Conservation (phyloP, 1,284 basidiomycete species). For the Microbotryomycetes sp. region DNA sequence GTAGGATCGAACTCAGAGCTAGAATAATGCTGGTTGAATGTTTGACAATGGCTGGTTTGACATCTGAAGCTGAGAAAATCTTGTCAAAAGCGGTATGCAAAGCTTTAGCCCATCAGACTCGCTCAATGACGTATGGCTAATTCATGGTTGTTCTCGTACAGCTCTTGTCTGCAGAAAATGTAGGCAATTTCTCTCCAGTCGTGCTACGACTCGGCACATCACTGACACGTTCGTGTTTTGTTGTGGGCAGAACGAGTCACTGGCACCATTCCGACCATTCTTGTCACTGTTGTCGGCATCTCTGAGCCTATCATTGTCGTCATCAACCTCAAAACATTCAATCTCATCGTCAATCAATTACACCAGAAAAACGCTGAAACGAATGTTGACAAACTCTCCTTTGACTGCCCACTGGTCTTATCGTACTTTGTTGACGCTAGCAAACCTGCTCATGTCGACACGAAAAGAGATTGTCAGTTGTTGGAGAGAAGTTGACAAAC, state of each 20-base stretch:
- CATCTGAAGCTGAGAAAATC: slow-evolving; percentile 4
- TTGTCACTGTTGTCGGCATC: slow-evolving; percentile 15
- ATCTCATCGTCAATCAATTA: slow-evolving; percentile 9
- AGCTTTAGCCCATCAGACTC: too few relatives aligned
- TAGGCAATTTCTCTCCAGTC: neutral
- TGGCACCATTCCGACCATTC: neutral
- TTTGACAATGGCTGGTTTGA: neutral
- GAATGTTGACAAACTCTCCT: neutral
- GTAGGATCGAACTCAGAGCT: slow-evolving; percentile 15
- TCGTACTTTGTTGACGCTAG: slow-evolving; percentile 1
- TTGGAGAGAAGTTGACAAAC: slow-evolving; percentile 4
- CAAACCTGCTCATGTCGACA: neutral
- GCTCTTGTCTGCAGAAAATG: slow-evolving; percentile 5
- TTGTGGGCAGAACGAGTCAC: slow-evolving; percentile 15
- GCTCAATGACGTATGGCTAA: too few relatives aligned
- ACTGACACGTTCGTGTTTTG: neutral
- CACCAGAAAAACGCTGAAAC: slow-evolving; percentile 5
- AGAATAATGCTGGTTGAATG: slow-evolving; percentile 15
- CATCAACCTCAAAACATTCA: slow-evolving; percentile 6
- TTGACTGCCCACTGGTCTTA: neutral
- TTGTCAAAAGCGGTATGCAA: slow-evolving; percentile 11
- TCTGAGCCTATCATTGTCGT: slow-evolving; percentile 5
- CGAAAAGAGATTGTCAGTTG: slow-evolving; percentile 3
- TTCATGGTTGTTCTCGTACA: neutral
- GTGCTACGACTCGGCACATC: too few relatives aligned